These are phyloP conservation scores for Neurospora sp. DNA, from an alignment of 495 filamentous ascomycete genomes.

Conservation along the genomic window DNA sequence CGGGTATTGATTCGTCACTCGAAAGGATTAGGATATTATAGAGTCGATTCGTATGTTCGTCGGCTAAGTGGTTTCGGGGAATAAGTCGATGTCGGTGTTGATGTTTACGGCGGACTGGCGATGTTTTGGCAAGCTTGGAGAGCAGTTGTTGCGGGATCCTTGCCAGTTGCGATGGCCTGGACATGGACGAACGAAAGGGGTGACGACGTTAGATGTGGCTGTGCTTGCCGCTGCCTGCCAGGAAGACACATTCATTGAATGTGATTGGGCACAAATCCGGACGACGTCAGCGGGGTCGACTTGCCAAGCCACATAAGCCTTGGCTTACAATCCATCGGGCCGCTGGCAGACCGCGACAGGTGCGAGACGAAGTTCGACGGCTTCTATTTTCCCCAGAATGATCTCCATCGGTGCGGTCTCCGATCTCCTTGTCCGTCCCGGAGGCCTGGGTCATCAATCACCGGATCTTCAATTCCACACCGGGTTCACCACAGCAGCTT, in stretches of 20 bases:
- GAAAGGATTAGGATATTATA: not conserved
- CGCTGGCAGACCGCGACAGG: not conserved
- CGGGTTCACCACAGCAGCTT: not conserved
- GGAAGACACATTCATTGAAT: not conserved
- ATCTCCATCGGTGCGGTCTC: not conserved
- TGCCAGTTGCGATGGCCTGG: not conserved
- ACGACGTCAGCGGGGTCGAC: constrained; percentile 10
- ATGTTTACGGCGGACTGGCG: not conserved
- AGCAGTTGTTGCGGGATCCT: not conserved
- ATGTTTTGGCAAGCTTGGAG: not conserved
- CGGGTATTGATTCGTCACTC: not conserved
- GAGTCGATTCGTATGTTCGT: not conserved
- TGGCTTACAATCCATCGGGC: not conserved
- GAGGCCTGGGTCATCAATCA: not conserved
- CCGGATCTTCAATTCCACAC: not conserved
- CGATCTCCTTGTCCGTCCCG: not conserved
- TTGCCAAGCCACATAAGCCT: not conserved
- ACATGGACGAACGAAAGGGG: constrained; percentile 3
- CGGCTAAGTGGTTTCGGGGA: not conserved
- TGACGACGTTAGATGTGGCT: constrained; percentile 21
- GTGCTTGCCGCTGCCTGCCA: constrained; percentile 9
- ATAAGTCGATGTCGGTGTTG: not conserved
- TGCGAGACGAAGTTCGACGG: not conserved
- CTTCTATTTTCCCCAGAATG: not conserved
- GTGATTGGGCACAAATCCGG: constrained; percentile 3